Conservation (phyloP, 2,329 filamentous ascomycete genomes). For the Fonsecaea monophora region DNA sequence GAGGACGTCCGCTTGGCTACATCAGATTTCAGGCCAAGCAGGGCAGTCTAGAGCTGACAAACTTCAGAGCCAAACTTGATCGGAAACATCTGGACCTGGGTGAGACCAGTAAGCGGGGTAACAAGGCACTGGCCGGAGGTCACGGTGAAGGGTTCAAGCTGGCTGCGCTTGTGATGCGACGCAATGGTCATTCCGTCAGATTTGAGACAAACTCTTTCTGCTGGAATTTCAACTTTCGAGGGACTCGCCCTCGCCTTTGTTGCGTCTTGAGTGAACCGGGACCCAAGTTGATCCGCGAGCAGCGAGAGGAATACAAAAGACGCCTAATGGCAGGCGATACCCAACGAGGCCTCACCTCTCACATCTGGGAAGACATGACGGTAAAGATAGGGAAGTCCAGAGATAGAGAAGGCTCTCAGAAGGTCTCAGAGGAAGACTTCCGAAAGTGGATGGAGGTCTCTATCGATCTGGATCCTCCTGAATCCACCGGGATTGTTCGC, state of each 20-base stretch:
- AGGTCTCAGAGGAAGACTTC: slow-evolving; percentile 21
- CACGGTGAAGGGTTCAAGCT: slow-evolving; percentile 44
- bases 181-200: slow-evolving; percentile 34
- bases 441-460: slow-evolving; percentile 30
- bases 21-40: slow-evolving; percentile 36
- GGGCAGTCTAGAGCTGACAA: slow-evolving; percentile 38
- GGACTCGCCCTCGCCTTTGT: background rate
- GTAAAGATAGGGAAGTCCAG: slow-evolving; percentile 25
- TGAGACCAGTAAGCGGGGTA: slow-evolving; percentile 32
- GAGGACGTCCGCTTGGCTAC: slow-evolving; percentile 35
- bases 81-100: slow-evolving; percentile 24
- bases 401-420: slow-evolving; percentile 4
- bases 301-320: background rate
- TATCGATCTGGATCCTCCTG: slow-evolving; percentile 28
- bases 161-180: slow-evolving; percentile 41
- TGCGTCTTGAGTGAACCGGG: slow-evolving; percentile 11
- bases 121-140: slow-evolving; percentile 34
- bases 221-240: slow-evolving; percentile 39
- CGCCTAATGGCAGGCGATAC: background rate
- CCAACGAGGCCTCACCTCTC: background rate
- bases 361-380: slow-evolving; percentile 34
- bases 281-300: background rate
- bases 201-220: slow-evolving; percentile 36
- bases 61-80: slow-evolving; percentile 39
- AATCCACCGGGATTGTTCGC: slow-evolving; percentile 17